phyloP scores from a whole-genome alignment of 495 filamentous ascomycete genomes.

The Friedmanniomyces endolithicus region DNA sequence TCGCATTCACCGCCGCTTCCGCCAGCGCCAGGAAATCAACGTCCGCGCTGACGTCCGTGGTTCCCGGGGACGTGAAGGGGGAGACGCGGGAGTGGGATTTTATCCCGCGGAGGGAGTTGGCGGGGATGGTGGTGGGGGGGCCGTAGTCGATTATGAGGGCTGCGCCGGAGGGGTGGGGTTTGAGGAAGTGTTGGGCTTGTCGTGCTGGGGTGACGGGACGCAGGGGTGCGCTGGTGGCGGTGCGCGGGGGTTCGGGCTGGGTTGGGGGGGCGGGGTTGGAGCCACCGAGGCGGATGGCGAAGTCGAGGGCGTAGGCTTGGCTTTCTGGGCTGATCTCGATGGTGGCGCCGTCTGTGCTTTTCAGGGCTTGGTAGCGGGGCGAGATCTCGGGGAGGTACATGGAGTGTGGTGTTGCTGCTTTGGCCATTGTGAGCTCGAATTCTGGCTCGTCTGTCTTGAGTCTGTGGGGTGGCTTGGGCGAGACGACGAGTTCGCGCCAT shows the following conservation, averaged over 20 bases:
- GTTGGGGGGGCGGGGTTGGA: slow-evolving; percentile 35
- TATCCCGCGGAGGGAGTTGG: slow-evolving; percentile 82
- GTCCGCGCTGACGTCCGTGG: slow-evolving; percentile 76
- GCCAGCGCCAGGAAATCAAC: slow-evolving; percentile 82
- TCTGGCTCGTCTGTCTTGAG: slow-evolving; percentile 44
- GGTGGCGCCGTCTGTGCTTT: slow-evolving; percentile 45
- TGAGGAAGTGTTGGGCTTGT: slow-evolving; percentile 27
- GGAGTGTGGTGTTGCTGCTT: slow-evolving; percentile 63
- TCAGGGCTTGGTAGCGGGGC: slow-evolving; percentile 63
- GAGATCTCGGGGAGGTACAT: slow-evolving; percentile 77
- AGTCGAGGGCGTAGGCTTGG: slow-evolving; percentile 61
- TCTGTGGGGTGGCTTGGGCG: slow-evolving; percentile 45
- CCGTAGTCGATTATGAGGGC: slow-evolving; percentile 94
- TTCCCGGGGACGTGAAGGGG: slow-evolving; percentile 64
- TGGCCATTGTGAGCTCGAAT: slow-evolving; percentile 71
- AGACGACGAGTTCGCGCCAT: slow-evolving; percentile 83
- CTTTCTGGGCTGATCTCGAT: slow-evolving; percentile 87
- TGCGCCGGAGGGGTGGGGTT: slow-evolving; percentile 58
- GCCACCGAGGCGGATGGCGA: slow-evolving; percentile 73
- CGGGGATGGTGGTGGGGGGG: slow-evolving; percentile 60
- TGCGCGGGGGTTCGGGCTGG: slow-evolving; percentile 15
- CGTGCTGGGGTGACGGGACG: slow-evolving; percentile 8
- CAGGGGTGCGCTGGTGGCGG: slow-evolving; percentile 18
- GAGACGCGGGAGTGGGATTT: slow-evolving; percentile 56
- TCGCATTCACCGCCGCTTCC: slow-evolving; percentile 62